A percentile compares a stretch with the other conserved stretches of the same genome.
These are phyloP conservation scores for Vanrija humicola DNA, from an alignment of 1,284 basidiomycete genomes.

Conservation along the genomic window DNA sequence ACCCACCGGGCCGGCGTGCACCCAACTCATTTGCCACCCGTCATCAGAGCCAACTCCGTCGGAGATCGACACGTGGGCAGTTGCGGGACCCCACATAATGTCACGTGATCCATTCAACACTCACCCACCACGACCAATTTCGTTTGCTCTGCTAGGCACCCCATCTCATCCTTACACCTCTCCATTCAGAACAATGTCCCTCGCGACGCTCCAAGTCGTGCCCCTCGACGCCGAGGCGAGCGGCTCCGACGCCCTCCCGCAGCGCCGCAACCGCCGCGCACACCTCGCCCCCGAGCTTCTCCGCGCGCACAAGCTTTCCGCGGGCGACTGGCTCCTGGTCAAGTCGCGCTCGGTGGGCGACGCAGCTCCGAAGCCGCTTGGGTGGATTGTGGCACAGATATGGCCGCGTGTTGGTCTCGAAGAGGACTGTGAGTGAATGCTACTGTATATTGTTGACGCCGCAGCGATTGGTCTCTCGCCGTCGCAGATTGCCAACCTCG, in stretches of 20 bases:
- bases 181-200: not conserved
- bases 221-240: conserved; percentile 10
- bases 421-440: conserved; percentile 29
- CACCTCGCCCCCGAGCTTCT: conserved; percentile 40
- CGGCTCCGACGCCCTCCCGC: conserved; percentile 7
- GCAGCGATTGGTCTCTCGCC: conserved; percentile 22
- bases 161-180: too few species aligned
- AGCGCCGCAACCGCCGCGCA: conserved; percentile 28
- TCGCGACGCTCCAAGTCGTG: conserved; percentile 9
- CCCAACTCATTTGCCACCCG: too few species aligned
- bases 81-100: too few species aligned
- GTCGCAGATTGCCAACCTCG: conserved; percentile 21
- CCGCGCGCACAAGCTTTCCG: conserved; percentile 34
- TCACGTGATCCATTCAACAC: too few species aligned
- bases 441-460: not conserved
- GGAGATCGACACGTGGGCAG: too few species aligned
- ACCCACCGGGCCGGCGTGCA: too few species aligned
- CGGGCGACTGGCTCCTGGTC: conserved; percentile 43
- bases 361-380: not conserved
- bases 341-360: not conserved
- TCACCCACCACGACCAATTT: too few species aligned
- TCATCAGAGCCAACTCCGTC: too few species aligned
- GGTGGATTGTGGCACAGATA: conserved; percentile 26
- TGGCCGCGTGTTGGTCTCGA: conserved; percentile 37
- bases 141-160: too few species aligned